Conservation (phyloP, 225 moss, liverwort and hornwort genomes). For the Anthoceros angustus region DNA sequence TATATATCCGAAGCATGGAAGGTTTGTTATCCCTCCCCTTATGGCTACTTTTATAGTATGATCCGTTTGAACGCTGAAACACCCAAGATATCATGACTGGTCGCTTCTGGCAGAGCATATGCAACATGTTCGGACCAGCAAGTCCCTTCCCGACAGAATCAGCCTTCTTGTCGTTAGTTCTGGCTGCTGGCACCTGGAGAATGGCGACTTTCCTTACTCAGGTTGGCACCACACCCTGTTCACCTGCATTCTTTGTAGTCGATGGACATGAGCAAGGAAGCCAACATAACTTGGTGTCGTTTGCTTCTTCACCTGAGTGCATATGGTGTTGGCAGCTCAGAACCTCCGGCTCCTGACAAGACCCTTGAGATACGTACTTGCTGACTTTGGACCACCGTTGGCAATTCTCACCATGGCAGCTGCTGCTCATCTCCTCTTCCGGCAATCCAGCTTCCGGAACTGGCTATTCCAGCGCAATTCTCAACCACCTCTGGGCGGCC, state of each 20-base stretch:
- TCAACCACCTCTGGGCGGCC: slow-evolving; percentile 33
- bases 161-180: slow-evolving; percentile 40
- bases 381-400: slow-evolving; percentile 52
- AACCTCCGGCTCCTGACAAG: slow-evolving; percentile 42
- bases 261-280: neutral
- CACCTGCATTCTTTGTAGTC: neutral
- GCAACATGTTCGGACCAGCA: slow-evolving; percentile 30
- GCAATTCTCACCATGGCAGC: slow-evolving; percentile 51
- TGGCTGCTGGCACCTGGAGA: slow-evolving; percentile 44
- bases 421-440: slow-evolving; percentile 38
- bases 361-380: slow-evolving; percentile 28
- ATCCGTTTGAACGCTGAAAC: neutral
- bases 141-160: slow-evolving; percentile 47
- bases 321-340: slow-evolving; percentile 29
- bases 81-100: neutral
- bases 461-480: slow-evolving; percentile 37
- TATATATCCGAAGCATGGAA: slow-evolving; percentile 67
- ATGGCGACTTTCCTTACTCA: slow-evolving; percentile 36
- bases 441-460: slow-evolving; percentile 32
- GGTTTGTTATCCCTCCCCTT: slow-evolving; percentile 19
- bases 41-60: neutral
- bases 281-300: neutral
- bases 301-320: neutral
- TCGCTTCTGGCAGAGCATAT: slow-evolving; percentile 30
- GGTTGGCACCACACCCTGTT: slow-evolving; percentile 16